A percentile compares a stretch with the other conserved stretches of the same genome.
Conservation (phyloP, 2,329 filamentous ascomycete species). For the Pseudocercospora musae region DNA sequence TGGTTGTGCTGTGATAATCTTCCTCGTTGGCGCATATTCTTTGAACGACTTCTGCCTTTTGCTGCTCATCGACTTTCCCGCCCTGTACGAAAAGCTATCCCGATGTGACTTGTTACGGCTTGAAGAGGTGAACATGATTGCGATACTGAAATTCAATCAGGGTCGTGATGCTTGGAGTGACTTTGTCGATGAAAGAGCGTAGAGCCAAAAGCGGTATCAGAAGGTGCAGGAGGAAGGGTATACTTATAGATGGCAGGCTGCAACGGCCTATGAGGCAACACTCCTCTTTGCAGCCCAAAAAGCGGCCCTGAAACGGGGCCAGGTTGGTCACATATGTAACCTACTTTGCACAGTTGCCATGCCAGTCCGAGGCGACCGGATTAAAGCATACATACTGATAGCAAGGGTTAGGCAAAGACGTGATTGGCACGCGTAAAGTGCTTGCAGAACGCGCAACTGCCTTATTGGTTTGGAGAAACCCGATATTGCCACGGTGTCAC, state of each 20-base stretch:
- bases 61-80: conserved; percentile 32
- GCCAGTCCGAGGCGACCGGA: conserved; percentile 20
- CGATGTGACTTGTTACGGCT: conserved; percentile 32
- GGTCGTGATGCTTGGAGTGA: not conserved
- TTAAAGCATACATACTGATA: conserved; percentile 15
- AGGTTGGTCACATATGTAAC: conserved; percentile 13
- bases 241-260: conserved; percentile 24
- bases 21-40: conserved; percentile 28
- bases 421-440: conserved; percentile 24
- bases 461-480: conserved; percentile 15
- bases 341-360: conserved; percentile 19
- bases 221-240: conserved; percentile 18
- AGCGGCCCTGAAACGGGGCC: conserved; percentile 12
- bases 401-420: conserved; percentile 15
- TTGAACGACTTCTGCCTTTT: conserved; percentile 37
- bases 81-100: conserved; percentile 35
- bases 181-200: conserved; percentile 1
- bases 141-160: not conserved
- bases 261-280: conserved; percentile 21
- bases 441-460: conserved; percentile 7
- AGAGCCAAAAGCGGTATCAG: conserved; percentile 10
- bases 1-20: conserved; percentile 27
- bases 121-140: conserved; percentile 31
- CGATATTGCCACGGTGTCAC: conserved; percentile 21
- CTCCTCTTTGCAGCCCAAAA: conserved; percentile 11